Base-by-base conservation (phyloP, 2,329 filamentous ascomycete species). In the Penicillium sp. region DNA sequence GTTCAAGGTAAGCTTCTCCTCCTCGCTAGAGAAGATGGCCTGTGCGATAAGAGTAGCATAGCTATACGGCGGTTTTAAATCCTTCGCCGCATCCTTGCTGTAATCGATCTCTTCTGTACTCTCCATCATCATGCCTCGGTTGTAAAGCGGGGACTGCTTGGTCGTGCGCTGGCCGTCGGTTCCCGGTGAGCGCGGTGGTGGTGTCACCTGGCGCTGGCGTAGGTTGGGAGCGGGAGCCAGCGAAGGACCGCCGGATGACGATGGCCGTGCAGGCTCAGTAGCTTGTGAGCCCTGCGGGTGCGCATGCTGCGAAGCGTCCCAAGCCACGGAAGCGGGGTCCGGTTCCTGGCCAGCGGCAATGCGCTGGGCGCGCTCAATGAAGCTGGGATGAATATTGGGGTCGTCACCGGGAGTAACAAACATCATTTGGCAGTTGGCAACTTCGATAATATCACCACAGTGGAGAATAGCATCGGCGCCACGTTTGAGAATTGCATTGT, bases 21-120 rank as follows among this genome's bases (percentile, higher is more conserved):
- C 91, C 1, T 85, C 80, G 2, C 88, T 92, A 29, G 89, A 89
- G 60, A 97, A 81, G 57, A 99, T 97, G 1, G 94, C 94, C 74
- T 97, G 94, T 0, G 91, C 94, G 59, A 99, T 99, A 79, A 99
- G 85, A 68, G 96, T 91, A 2, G 94, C 92, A 73, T 99, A 99
- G 71, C 93, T 97, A 71, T 90, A 96, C 39, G 92, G 90, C 1
- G 94, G 95, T 71, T 99, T 99, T 66, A 97, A 84, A 59, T 97
- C 91, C 68, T 89, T 89, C 59, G 92, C 90, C 24, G 87, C 84
- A 60, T 97, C 92, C 27, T 87, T 80, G 66, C 90, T 92, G 61
- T 79, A 80, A 53, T 80, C 77, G 46, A 80, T 79, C 51, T 79
- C 76, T 54, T 80, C 78, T 1, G 76, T 79, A 45, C 76, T 78